Evolutionary conservation across 495 filamentous ascomycete genomes (phyloP), one percentile per base, ranked within the genome.

Genomic region (Hamigera avellanea): DNA sequence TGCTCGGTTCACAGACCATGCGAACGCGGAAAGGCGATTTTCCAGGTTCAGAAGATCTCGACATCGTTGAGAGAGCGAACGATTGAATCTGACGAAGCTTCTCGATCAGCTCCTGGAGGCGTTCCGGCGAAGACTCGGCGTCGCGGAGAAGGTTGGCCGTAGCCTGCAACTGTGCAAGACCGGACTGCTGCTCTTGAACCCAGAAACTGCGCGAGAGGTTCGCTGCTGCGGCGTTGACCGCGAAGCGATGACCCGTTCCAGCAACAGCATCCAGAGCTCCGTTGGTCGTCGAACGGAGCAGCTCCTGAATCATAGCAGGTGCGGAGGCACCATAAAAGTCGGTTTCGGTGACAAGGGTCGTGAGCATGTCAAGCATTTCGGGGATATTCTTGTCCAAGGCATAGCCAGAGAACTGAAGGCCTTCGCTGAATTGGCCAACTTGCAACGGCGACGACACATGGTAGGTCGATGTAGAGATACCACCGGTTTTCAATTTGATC

Each of bases 401-500:
- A 59, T 77, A 86, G 13, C 91, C 88, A 26, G 75, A 75, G 37
- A 95, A 78, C 7, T 78, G 67, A 25, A 98, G 61, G 0, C 93
- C 89, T 61, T 98, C 91, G 14, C 71, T 75, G 14, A 74, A 80
- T 40, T 70, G 62, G 3, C 67, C 68, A 30, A 86, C 71, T 35
- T 87, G 73, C 8, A 63, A 70, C 6, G 89, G 85, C 9, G 76
- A 82, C 0, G 88, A 73, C 1, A 83, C 72, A 15, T 83, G 67
- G 61, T 88, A 76, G 39, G 91, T 86, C 0, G 78, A 75, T 16
- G 85, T 77, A 8, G 74, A 80, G 9, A 98, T 70, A 9, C 91
- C 91, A n/a, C 91, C 91, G 4, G 89, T 98, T 59, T 93, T 94
- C 9, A 95, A 66, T 48, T 94, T 95, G 50, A 96, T 95, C 27